Conservation (phyloP, 2,329 filamentous ascomycete species). For the Colletotrichum godetiae region DNA sequence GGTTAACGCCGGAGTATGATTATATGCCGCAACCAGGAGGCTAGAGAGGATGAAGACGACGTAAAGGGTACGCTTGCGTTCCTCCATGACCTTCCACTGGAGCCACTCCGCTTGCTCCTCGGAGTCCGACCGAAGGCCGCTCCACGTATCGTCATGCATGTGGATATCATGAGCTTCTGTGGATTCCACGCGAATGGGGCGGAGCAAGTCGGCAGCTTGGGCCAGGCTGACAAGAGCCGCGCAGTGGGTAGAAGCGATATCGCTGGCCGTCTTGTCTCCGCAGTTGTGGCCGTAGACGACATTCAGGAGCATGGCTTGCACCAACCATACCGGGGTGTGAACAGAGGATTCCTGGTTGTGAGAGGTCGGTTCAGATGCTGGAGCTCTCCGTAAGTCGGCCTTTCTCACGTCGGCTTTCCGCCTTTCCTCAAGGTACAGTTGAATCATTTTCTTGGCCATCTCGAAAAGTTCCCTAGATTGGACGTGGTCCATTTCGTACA, state of each 20-base stretch:
- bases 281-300: slow-evolving; percentile 96
- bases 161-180: slow-evolving; percentile 64
- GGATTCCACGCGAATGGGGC: slow-evolving; percentile 57
- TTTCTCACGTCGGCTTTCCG: slow-evolving; percentile 84
- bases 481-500: slow-evolving; percentile 87
- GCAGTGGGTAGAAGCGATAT: slow-evolving; percentile 93
- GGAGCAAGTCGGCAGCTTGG: slow-evolving; percentile 81
- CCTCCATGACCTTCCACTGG: slow-evolving; percentile 87
- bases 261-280: slow-evolving; percentile 88
- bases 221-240: slow-evolving; percentile 91
- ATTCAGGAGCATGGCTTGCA: slow-evolving; percentile 96
- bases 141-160: slow-evolving; percentile 66
- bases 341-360: slow-evolving; percentile 69
- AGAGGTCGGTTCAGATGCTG: slow-evolving; percentile 58
- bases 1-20: slow-evolving; percentile 88
- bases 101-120: slow-evolving; percentile 83
- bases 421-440: slow-evolving; percentile 90
- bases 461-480: slow-evolving; percentile 90
- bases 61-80: slow-evolving; percentile 92
- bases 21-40: slow-evolving; percentile 90
- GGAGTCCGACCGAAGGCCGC: slow-evolving; percentile 55
- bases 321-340: slow-evolving; percentile 90
- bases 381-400: slow-evolving; percentile 66
- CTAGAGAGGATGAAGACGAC: slow-evolving; percentile 93
- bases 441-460: slow-evolving; percentile 94